Evolutionary conservation across 2,329 filamentous ascomycete species (phyloP).

Genomic region (Alternaria brassicae): DNA sequence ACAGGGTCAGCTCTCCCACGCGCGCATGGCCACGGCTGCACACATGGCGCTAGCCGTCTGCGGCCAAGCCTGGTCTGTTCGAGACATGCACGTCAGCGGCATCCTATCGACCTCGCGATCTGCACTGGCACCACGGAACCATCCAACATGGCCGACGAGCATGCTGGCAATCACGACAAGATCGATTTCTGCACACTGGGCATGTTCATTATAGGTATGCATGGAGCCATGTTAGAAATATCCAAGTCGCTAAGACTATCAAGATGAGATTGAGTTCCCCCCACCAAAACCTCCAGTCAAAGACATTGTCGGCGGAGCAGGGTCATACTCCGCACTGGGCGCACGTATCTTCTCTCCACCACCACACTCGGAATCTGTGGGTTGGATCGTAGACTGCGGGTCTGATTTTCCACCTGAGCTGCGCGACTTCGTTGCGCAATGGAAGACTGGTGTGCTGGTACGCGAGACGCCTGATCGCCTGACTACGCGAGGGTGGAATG

Average conservation of each 20-base stretch:
- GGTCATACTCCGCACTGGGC: slow-evolving; percentile 84
- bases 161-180: slow-evolving; percentile 9
- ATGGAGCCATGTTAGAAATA: slow-evolving; percentile 21
- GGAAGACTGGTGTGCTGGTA: slow-evolving; percentile 77
- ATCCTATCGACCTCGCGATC: background rate
- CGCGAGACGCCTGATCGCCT: slow-evolving; percentile 70
- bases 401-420: slow-evolving; percentile 81
- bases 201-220: slow-evolving; percentile 69
- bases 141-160: slow-evolving; percentile 17
- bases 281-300: slow-evolving; percentile 72
- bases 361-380: slow-evolving; percentile 68
- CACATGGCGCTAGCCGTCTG: slow-evolving; percentile 25
- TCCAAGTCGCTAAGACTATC: slow-evolving; percentile 19
- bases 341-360: slow-evolving; percentile 85
- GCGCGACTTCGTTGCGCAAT: slow-evolving; percentile 69
- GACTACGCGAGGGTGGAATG: slow-evolving; percentile 93
- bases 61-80: slow-evolving; percentile 19
- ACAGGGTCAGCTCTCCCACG: slow-evolving; percentile 6
- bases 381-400: slow-evolving; percentile 91
- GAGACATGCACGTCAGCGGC: slow-evolving; percentile 13
- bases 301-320: slow-evolving; percentile 86
- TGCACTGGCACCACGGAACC: background rate
- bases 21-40: slow-evolving; percentile 14
- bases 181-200: slow-evolving; percentile 67
- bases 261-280: slow-evolving; percentile 90